phyloP scores from a whole-genome alignment of 75 land plant species.

The Larix kaempferi region DNA sequence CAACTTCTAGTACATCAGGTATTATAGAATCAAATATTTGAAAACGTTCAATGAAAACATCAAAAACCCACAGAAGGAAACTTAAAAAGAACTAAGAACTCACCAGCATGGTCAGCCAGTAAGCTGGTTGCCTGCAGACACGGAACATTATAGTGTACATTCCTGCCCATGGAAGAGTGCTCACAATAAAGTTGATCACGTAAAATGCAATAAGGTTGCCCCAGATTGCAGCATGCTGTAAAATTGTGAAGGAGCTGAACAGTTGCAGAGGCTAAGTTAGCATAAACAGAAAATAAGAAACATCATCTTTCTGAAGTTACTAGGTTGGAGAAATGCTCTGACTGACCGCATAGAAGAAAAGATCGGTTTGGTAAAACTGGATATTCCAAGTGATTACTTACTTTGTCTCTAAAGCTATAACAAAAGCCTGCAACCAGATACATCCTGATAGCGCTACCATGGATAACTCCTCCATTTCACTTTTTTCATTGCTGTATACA shows the following conservation, averaged over 20 bases:
- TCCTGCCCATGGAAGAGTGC: constrained; percentile 69
- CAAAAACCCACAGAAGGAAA: background rate
- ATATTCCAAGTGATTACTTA: constrained; percentile 27
- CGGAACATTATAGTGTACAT: constrained; percentile 97
- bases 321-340: background rate
- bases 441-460: constrained; percentile 98
- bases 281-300: background rate
- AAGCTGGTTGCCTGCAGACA: constrained; percentile 77
- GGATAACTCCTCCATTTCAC: constrained; percentile 84
- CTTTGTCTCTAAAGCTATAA: constrained; percentile 87
- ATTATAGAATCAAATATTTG: background rate
- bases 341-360: background rate
- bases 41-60: background rate
- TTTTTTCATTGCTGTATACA: constrained; percentile 76
- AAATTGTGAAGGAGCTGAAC: constrained; percentile 83
- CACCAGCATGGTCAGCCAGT: constrained; percentile 89
- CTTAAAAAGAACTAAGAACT: constrained; percentile 23
- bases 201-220: constrained; percentile 87
- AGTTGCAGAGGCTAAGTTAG: constrained; percentile 6
- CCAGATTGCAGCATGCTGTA: constrained; percentile 91
- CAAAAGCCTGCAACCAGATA: constrained; percentile 97
- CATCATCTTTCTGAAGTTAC: background rate
- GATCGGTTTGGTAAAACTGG: background rate
- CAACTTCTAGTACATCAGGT: background rate
- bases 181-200: constrained; percentile 65